Evolutionary conservation across 345 rosid genomes (phyloP).

Genomic region (Turnera subulata): DNA sequence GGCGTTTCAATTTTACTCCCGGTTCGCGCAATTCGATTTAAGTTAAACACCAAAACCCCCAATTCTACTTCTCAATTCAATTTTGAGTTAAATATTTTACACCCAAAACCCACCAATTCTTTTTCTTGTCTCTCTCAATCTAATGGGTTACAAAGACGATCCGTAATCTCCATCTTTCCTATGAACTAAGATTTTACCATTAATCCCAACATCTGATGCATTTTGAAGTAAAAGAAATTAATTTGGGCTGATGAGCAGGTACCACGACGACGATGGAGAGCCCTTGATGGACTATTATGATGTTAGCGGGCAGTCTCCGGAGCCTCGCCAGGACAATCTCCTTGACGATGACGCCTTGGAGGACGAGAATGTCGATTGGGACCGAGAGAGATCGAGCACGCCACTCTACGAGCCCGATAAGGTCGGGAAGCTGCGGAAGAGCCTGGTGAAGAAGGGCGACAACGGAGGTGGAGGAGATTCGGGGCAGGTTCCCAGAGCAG

Average conservation of each 20-base stretch:
- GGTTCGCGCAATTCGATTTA: too few species aligned
- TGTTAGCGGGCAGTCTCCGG: constrained; percentile 53
- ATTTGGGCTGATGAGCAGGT: constrained; percentile 35
- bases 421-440: constrained; percentile 65
- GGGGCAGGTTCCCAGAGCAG: constrained; percentile 25
- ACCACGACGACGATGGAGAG: constrained; percentile 93
- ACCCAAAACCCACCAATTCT: too few species aligned
- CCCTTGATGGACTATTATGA: constrained; percentile 90
- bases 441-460: constrained; percentile 74
- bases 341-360: constrained; percentile 47
- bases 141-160: constrained; percentile 72
- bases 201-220: neutral
- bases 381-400: constrained; percentile 53
- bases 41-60: neutral
- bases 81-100: too few species aligned
- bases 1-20: too few species aligned
- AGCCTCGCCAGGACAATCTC: constrained; percentile 40
- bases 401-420: constrained; percentile 64
- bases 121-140: neutral
- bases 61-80: too few species aligned
- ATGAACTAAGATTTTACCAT: neutral
- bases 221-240: neutral
- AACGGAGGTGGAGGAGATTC: constrained; percentile 23
- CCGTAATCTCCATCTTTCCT: constrained; percentile 42
- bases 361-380: constrained; percentile 59